These are phyloP conservation scores for Allium cepa DNA, from an alignment of 106 monocot species.

Conservation along the genomic window DNA sequence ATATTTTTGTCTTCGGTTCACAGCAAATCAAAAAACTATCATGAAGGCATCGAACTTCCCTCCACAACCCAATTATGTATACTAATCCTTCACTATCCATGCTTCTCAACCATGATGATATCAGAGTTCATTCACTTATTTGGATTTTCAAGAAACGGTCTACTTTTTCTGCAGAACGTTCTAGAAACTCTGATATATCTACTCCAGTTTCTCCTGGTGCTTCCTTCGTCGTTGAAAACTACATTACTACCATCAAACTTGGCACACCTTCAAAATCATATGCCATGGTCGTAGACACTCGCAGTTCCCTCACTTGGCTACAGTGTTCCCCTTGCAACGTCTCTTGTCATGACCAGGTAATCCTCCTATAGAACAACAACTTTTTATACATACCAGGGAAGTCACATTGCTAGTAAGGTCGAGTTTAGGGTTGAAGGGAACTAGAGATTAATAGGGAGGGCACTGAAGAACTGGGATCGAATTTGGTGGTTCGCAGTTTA, in stretches of 20 bases:
- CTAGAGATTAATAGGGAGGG: too few species aligned
- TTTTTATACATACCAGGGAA: too few species aligned
- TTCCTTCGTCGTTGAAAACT: conserved; percentile 63
- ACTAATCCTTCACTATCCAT: conserved; percentile 24
- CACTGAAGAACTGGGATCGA: too few species aligned
- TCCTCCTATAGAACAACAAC: too few species aligned
- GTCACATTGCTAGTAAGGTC: too few species aligned
- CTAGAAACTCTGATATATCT: neutral
- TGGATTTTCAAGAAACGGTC: conserved; percentile 19
- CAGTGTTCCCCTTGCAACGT: too few species aligned
- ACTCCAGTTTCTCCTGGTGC: conserved; percentile 30
- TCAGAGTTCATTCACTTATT: conserved; percentile 35
- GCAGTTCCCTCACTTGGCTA: conserved; percentile 85
- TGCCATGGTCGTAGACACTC: conserved; percentile 86
- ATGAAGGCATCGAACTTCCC: too few species aligned
- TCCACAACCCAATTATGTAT: too few species aligned
- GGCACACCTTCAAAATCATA: conserved; percentile 53
- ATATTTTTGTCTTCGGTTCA: neutral
- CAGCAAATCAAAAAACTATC: too few species aligned
- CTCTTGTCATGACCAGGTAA: too few species aligned
- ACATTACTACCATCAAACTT: conserved; percentile 53
- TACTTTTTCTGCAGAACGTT: neutral
- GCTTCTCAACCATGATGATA: conserved; percentile 48
- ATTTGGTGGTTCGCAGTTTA: too few species aligned
- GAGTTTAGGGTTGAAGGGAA: too few species aligned